phyloP scores from a whole-genome alignment of 192 early-diverging fungal species.

The Coemansia sp. region DNA sequence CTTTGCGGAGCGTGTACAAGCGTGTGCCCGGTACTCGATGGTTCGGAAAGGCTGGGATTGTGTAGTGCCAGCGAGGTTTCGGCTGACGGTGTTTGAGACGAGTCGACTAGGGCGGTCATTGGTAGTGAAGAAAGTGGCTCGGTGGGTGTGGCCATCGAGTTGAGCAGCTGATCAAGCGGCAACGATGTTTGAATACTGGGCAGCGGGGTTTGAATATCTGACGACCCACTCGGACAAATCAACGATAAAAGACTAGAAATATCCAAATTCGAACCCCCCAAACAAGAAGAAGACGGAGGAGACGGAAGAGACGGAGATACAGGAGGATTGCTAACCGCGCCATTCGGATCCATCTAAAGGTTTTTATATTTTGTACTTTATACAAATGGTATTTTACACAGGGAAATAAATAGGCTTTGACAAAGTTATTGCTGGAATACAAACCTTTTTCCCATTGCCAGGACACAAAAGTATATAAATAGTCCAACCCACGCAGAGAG shows the following conservation, averaged over 20 bases:
- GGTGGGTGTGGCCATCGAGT: not conserved
- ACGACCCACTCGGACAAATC: not conserved
- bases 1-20: too few relatives aligned
- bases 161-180: not conserved
- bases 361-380: not conserved
- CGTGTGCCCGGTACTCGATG: too few relatives aligned
- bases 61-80: not conserved
- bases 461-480: not conserved
- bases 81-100: not conserved
- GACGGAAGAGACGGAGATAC: not conserved
- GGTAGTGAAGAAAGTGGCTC: not conserved
- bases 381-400: too few relatives aligned
- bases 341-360: constrained; percentile 7
- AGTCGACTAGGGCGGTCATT: not conserved
- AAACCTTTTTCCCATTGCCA: not conserved
- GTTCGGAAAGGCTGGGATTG: too few relatives aligned
- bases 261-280: not conserved
- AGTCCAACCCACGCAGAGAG: not conserved
- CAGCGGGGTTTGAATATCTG: not conserved
- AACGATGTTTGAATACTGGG: not conserved
- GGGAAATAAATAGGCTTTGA: constrained; percentile 11
- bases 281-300: not conserved
- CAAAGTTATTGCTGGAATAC: not conserved
- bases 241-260: constrained; percentile 4
- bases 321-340: not conserved